Evolutionary conservation across 2,329 filamentous ascomycete species (phyloP).

Genomic region (Venturia effusa): DNA sequence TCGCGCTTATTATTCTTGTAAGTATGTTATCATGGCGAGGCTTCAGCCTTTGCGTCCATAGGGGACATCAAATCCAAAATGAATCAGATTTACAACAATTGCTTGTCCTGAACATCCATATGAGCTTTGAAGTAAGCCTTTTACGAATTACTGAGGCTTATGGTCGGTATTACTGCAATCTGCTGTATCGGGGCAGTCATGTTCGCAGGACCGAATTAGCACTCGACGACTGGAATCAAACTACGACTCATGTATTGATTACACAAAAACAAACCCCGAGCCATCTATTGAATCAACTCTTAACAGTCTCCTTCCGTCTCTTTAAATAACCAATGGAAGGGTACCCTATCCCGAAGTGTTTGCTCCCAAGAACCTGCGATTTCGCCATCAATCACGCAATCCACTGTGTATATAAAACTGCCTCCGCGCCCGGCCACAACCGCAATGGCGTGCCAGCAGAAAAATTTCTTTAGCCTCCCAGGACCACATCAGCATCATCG

Average conservation of each 20-base stretch:
- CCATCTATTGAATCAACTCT: no score
- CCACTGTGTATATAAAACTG: background rate
- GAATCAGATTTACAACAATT: background rate
- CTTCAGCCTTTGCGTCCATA: background rate
- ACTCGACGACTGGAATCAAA: no score
- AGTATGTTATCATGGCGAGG: background rate
- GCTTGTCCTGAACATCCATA: background rate
- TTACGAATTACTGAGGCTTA: no score
- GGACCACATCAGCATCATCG: background rate
- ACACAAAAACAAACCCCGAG: no score
- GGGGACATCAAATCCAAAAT: background rate
- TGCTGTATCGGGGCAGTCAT: no score
- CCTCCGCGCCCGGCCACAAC: background rate
- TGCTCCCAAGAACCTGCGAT: background rate
- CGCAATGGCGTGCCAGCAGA: background rate
- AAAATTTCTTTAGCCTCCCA: constrained; percentile 5
- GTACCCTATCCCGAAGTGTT: background rate
- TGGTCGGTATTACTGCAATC: no score
- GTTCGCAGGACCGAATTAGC: no score
- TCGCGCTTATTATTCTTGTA: background rate
- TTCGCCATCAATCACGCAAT: constrained; percentile 3
- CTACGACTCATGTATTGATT: no score
- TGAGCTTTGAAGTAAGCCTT: no score
- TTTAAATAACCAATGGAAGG: background rate
- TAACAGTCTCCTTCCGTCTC: no score